Conservation (phyloP, 1,139 yeast genomes). For the Spathaspora sp. region DNA sequence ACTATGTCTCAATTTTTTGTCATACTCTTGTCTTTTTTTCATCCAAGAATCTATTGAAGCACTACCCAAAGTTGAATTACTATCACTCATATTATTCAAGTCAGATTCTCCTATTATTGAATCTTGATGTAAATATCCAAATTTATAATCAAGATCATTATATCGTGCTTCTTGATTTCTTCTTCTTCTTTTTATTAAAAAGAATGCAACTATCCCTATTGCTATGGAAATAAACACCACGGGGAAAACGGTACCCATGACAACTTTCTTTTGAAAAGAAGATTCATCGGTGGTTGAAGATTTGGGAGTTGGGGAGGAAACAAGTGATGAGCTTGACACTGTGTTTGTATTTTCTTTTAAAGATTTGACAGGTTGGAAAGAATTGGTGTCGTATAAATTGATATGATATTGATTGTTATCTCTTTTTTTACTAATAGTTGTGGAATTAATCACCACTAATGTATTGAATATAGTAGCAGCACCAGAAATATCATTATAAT, state of each 20-base stretch:
- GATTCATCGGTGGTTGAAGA: slow-evolving; percentile 7
- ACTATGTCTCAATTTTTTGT: slow-evolving; percentile 27
- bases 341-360: slow-evolving; percentile 14
- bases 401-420: slow-evolving; percentile 19
- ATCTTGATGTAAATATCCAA: slow-evolving; percentile 21
- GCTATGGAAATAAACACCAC: slow-evolving; percentile 23
- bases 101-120: slow-evolving; percentile 8
- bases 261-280: slow-evolving; percentile 21
- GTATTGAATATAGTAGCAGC: slow-evolving; percentile 47
- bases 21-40: slow-evolving; percentile 50
- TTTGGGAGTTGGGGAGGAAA: background rate
- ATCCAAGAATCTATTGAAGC: slow-evolving; percentile 52
- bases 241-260: slow-evolving; percentile 39
- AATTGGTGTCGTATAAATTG: slow-evolving; percentile 25
- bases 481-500: slow-evolving; percentile 29
- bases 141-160: slow-evolving; percentile 35
- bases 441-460: slow-evolving; percentile 32
- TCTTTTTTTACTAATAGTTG: slow-evolving; percentile 16
- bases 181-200: slow-evolving; percentile 22
- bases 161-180: slow-evolving; percentile 20
- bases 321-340: slow-evolving; percentile 1
- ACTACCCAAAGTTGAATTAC: slow-evolving; percentile 37
- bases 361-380: slow-evolving; percentile 22
- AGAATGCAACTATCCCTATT: slow-evolving; percentile 16
- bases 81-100: slow-evolving; percentile 26